phyloP scores from a whole-genome alignment of 805 yeast genomes.

The Lipomyces chichibuensis region DNA sequence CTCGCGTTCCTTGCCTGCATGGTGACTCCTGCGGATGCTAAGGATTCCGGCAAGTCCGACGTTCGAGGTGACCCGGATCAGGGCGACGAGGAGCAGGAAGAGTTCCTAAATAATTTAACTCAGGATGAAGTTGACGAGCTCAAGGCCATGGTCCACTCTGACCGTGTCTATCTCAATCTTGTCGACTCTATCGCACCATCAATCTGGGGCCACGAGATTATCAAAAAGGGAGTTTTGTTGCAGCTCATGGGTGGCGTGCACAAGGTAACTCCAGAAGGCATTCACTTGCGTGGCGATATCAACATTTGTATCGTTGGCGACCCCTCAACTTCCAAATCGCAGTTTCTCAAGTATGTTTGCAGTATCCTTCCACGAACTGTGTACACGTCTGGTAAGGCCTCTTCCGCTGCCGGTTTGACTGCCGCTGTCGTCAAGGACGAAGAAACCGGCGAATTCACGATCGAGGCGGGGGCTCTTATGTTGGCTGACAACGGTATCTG shows the following conservation, averaged over 20 bases:
- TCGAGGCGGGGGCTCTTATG: conserved; percentile 98
- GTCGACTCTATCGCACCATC: conserved; percentile 93
- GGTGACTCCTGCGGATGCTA: conserved; percentile 64
- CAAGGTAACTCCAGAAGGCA: conserved; percentile 90
- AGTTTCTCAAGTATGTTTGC: conserved; percentile 89
- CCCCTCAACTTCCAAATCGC: conserved; percentile 96
- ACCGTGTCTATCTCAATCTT: conserved; percentile 77
- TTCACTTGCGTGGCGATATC: conserved; percentile 93
- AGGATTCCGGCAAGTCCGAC: conserved; percentile 44
- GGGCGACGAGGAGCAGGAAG: conserved; percentile 72
- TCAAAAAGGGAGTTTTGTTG: conserved; percentile 86
- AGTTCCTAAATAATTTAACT: conserved; percentile 73
- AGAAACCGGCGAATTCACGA: conserved; percentile 94
- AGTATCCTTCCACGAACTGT: conserved; percentile 91
- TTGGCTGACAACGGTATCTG: conserved; percentile 97
- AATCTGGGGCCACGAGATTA: conserved; percentile 91
- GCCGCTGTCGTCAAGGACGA: conserved; percentile 98
- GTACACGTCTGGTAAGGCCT: conserved; percentile 97
- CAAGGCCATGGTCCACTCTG: conserved; percentile 87
- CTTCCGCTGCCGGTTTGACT: conserved; percentile 97
- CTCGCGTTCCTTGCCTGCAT: conserved; percentile 91
- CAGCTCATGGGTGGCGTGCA: conserved; percentile 96
- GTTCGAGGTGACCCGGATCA: conserved; percentile 50
- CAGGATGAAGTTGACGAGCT: conserved; percentile 82
- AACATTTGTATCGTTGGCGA: conserved; percentile 96